Evolutionary conservation across 257 asterid genomes (phyloP).

Genomic region (Catharanthus roseus): DNA sequence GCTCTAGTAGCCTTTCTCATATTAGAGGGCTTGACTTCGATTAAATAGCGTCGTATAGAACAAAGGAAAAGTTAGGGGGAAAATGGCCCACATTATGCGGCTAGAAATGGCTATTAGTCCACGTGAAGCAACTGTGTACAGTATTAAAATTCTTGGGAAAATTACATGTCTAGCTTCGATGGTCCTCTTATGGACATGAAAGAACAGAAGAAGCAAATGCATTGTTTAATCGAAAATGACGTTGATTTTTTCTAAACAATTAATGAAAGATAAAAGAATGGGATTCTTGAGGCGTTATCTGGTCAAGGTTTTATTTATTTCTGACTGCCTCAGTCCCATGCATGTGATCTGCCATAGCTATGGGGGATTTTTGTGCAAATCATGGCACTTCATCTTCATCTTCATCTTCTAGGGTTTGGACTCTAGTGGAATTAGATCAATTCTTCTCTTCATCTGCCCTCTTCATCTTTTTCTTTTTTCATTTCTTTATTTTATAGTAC

Average conservation of each 20-base stretch:
- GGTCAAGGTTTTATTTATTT: neutral
- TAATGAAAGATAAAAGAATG: neutral
- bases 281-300: neutral
- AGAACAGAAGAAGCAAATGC: neutral
- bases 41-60: no score
- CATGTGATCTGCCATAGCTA: neutral
- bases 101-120: neutral
- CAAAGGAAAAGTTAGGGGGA: no score
- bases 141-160: neutral
- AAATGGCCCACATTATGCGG: neutral
- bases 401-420: neutral
- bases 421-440: neutral
- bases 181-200: slow-evolving; percentile 6
- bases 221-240: neutral
- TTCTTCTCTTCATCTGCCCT: no score
- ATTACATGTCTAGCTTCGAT: neutral
- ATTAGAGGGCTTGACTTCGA: no score
- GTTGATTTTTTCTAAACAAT: neutral
- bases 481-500: no score
- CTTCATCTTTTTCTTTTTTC: no score
- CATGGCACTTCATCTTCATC: neutral
- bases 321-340: neutral
- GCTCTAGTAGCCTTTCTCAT: no score
- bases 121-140: neutral
- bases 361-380: neutral